Conservation (phyloP, 345 rosid genomes). For the Gossypium stocksii region DNA sequence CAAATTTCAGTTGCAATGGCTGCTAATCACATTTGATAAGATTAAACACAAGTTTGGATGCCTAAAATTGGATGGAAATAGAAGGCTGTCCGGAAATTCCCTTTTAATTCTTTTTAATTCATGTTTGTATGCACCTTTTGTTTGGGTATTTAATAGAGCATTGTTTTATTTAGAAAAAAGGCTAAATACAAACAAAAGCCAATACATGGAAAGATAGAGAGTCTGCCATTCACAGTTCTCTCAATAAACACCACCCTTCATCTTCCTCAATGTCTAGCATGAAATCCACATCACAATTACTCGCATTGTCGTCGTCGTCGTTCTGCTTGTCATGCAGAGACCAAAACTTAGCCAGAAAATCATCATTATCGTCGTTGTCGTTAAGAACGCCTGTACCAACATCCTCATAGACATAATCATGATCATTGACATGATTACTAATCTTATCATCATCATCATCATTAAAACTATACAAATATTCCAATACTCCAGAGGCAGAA, state of each 20-base stretch:
- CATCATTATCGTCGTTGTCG: background rate
- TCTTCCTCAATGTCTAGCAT: conserved; percentile 40
- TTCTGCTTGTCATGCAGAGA: background rate
- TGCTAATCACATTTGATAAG: background rate
- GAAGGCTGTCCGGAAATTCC: too few species aligned
- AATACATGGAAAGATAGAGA: background rate
- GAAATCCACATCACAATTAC: conserved; percentile 31
- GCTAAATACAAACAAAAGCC: background rate
- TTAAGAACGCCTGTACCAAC: background rate
- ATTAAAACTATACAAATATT: conserved; percentile 29
- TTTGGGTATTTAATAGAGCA: too few species aligned
- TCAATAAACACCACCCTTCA: conserved; percentile 53
- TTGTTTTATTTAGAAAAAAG: background rate
- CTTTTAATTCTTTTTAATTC: background rate
- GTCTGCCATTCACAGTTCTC: conserved; percentile 25
- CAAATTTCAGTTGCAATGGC: conserved; percentile 11
- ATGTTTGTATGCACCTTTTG: too few species aligned
- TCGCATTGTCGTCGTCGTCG: background rate
- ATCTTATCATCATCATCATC: conserved; percentile 14
- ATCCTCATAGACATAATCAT: background rate
- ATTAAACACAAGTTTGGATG: too few species aligned
- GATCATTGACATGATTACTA: conserved; percentile 12
- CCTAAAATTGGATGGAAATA: too few species aligned
- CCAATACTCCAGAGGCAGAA: conserved; percentile 50
- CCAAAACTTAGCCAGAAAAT: background rate